Evolutionary conservation across 257 asterid genomes (phyloP).

Genomic region (Rhazya stricta): DNA sequence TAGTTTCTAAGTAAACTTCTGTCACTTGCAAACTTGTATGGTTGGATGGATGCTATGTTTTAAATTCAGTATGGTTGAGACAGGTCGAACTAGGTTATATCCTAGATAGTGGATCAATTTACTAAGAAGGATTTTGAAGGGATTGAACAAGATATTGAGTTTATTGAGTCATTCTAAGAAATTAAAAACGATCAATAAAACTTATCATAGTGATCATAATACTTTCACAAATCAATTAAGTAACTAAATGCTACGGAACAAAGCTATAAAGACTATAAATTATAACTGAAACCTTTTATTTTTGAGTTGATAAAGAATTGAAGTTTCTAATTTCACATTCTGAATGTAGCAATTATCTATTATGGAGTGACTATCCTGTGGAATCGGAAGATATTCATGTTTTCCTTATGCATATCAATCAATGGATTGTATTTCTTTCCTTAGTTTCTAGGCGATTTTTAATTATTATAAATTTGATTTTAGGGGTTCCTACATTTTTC

Average conservation of each 20-base stretch:
- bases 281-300: neutral
- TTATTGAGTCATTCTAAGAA: neutral
- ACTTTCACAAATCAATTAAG: neutral
- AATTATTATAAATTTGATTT: neutral
- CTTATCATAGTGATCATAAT: neutral
- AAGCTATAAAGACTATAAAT: neutral
- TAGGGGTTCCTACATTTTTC: neutral
- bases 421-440: neutral
- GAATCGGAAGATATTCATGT: neutral
- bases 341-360: neutral
- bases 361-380: neutral
- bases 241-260: neutral
- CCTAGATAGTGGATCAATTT: neutral
- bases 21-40: conserved; percentile 8
- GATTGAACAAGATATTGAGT: neutral
- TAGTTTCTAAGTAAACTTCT: conserved; percentile 31
- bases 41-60: conserved; percentile 1
- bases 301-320: neutral
- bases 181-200: neutral
- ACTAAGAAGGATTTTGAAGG: neutral
- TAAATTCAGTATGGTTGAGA: neutral
- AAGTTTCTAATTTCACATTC: neutral
- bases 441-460: neutral
- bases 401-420: neutral
- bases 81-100: neutral